These are phyloP conservation scores for Microthyrium microscopicum DNA, from an alignment of 2,329 filamentous ascomycete species.

Conservation along the genomic window DNA sequence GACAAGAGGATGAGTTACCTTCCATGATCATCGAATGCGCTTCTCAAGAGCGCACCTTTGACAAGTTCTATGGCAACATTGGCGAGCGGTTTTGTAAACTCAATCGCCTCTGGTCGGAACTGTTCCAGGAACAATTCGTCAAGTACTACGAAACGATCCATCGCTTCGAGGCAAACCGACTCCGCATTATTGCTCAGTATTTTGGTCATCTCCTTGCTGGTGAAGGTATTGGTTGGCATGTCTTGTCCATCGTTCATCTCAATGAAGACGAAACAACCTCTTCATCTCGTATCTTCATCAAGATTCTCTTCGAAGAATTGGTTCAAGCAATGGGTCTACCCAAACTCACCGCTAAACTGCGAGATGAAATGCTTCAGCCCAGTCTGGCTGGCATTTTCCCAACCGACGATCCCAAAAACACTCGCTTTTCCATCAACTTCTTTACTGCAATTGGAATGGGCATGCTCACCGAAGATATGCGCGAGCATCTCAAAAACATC, in stretches of 20 bases:
- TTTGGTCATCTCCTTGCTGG: constrained; percentile 82
- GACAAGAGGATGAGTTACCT: constrained; percentile 76
- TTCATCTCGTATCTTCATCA: constrained; percentile 94
- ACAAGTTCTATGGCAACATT: constrained; percentile 91
- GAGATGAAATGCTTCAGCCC: constrained; percentile 61
- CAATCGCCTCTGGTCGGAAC: constrained; percentile 82
- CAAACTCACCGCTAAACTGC: constrained; percentile 58
- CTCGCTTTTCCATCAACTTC: constrained; percentile 97
- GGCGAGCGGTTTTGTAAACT: constrained; percentile 92
- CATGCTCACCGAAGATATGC: constrained; percentile 83
- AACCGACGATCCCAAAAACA: constrained; percentile 72
- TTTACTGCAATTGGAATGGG: constrained; percentile 98
- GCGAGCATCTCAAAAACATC: constrained; percentile 75
- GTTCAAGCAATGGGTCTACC: constrained; percentile 73
- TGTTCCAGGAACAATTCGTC: constrained; percentile 78
- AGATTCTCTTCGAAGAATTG: constrained; percentile 90
- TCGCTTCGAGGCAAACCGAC: constrained; percentile 84
- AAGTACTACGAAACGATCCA: constrained; percentile 98
- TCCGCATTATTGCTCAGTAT: constrained; percentile 88
- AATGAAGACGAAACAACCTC: constrained; percentile 97
- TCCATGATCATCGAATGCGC: constrained; percentile 97
- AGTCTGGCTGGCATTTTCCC: constrained; percentile 80
- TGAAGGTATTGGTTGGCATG: constrained; percentile 86
- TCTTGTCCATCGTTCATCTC: constrained; percentile 66
- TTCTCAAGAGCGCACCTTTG: constrained; percentile 90